Evolutionary conservation across 164 flowering plant species (phyloP).

Genomic region (Tetrastigma voinierianum): DNA sequence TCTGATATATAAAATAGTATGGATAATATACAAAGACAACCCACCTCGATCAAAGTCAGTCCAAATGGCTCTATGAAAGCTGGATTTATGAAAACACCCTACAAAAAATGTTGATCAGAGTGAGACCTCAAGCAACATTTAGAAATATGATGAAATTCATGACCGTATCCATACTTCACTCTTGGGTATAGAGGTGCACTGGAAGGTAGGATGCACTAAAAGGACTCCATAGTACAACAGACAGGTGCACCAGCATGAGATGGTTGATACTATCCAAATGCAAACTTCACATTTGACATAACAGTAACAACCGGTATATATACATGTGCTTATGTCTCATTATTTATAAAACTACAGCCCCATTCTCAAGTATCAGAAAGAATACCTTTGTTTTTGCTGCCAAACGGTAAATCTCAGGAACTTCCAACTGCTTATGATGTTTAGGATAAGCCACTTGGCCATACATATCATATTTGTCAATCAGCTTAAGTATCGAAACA

Average conservation of each 20-base stretch:
- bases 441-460: conserved; percentile 65
- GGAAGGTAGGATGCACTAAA: no score
- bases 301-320: no score
- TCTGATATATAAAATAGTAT: background rate
- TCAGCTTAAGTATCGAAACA: conserved; percentile 64
- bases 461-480: conserved; percentile 74
- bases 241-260: no score
- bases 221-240: no score
- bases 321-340: no score
- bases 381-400: conserved; percentile 80
- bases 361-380: background rate
- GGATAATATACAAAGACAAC: background rate
- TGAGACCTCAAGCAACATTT: background rate
- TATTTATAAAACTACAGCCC: no score
- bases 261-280: no score
- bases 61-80: conserved; percentile 98
- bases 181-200: no score
- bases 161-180: no score
- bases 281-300: no score
- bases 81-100: conserved; percentile 97
- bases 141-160: no score
- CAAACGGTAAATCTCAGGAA: conserved; percentile 58
- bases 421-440: no score
- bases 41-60: conserved; percentile 89
- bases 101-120: conserved; percentile 11